A percentile compares a stretch with the other conserved stretches of the same genome.
phyloP scores from a whole-genome alignment of 768 basidiomycete species.

The Glaciozyma martinii region DNA sequence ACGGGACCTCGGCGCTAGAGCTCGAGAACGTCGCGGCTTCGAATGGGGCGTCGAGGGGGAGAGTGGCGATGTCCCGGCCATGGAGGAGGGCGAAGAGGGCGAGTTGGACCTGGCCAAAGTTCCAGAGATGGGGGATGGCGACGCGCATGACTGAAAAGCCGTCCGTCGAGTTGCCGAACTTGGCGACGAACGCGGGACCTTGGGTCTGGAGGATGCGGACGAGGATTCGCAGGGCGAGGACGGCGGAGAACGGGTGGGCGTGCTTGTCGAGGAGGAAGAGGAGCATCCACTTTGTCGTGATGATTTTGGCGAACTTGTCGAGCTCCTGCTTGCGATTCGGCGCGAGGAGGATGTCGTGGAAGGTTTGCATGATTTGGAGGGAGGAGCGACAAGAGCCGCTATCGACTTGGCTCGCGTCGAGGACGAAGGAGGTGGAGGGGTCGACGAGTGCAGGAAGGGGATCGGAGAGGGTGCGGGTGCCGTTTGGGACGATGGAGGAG shows the following conservation, averaged over 20 bases:
- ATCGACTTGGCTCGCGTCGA: neutral
- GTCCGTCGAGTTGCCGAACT: conserved; percentile 4
- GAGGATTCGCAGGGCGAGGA: conserved; percentile 9
- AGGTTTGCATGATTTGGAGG: neutral
- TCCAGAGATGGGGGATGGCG: conserved; percentile 9
- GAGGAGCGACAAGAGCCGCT: neutral
- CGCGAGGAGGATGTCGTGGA: conserved; percentile 7
- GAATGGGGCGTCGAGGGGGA: conserved; percentile 2
- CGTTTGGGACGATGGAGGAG: neutral
- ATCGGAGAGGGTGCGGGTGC: neutral
- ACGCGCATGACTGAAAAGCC: conserved; percentile 7
- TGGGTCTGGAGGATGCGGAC: conserved; percentile 14
- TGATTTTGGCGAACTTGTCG: conserved; percentile 3
- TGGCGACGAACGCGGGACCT: neutral
- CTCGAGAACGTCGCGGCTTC: neutral
- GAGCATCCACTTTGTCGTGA: conserved; percentile 7
- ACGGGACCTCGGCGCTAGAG: neutral
- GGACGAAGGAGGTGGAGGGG: neutral
- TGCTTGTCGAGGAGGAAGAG: conserved; percentile 5
- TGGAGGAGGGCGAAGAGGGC: conserved; percentile 13
- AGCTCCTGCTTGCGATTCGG: neutral
- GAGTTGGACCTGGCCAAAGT: conserved; percentile 4
- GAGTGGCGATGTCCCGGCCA: neutral
- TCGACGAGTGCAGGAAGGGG: neutral
- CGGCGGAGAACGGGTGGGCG: conserved; percentile 3